phyloP scores from a whole-genome alignment of 192 early-diverging fungal species.

The Umbelopsis sp. region DNA sequence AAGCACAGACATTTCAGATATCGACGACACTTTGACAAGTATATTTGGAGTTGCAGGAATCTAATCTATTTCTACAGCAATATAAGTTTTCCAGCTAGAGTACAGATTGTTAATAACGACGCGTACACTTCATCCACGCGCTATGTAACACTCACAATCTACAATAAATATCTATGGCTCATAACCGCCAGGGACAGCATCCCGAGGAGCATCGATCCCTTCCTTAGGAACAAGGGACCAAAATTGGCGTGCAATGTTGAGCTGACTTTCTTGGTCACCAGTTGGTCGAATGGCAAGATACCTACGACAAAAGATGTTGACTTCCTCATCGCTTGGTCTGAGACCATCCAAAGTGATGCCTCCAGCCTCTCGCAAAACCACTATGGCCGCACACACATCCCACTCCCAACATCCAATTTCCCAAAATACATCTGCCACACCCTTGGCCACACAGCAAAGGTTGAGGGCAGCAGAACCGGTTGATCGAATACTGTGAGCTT shows the following conservation, averaged over 20 bases:
- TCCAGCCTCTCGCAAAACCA: conserved; percentile 85
- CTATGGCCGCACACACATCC: conserved; percentile 88
- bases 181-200: conserved; percentile 39
- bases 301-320: conserved; percentile 55
- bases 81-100: too few species aligned
- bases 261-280: conserved; percentile 49
- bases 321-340: conserved; percentile 35
- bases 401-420: conserved; percentile 81
- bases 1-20: too few species aligned
- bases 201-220: conserved; percentile 53
- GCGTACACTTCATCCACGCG: too few species aligned
- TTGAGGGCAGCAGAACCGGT: conserved; percentile 80
- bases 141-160: neutral
- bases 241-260: conserved; percentile 57
- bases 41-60: too few species aligned
- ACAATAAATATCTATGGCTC: neutral
- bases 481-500: conserved; percentile 74
- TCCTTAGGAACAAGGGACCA: conserved; percentile 55
- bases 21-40: too few species aligned
- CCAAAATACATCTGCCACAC: conserved; percentile 88
- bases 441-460: conserved; percentile 80
- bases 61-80: too few species aligned
- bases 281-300: conserved; percentile 56
- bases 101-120: too few species aligned
- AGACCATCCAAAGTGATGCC: conserved; percentile 69